A percentile compares a stretch with the other conserved stretches of the same genome.
These are phyloP conservation scores for Cinchona pubescens DNA, from an alignment of 257 asterid species.

Conservation along the genomic window DNA sequence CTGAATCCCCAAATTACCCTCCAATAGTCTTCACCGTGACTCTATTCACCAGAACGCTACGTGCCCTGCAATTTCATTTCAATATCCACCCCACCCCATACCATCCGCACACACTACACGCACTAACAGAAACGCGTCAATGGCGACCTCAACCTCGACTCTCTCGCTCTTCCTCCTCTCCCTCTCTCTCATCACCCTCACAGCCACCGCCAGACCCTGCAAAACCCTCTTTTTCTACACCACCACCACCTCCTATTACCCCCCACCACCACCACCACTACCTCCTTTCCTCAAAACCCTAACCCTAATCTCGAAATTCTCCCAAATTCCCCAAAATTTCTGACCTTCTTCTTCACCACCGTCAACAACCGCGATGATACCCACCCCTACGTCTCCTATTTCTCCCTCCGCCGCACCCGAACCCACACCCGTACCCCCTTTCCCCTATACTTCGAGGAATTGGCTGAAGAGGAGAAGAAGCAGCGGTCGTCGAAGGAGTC, in stretches of 20 bases:
- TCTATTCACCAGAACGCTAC: not conserved
- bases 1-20: no score
- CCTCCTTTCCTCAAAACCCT: conserved; percentile 35
- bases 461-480: not conserved
- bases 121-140: conserved; percentile 19
- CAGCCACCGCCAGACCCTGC: conserved; percentile 70
- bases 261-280: conserved; percentile 32
- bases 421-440: conserved; percentile 13
- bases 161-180: conserved; percentile 34
- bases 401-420: conserved; percentile 22
- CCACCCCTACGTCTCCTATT: not conserved
- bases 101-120: not conserved
- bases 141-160: conserved; percentile 41
- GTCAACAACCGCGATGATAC: not conserved
- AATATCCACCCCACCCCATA: not conserved
- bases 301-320: conserved; percentile 20
- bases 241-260: conserved; percentile 38
- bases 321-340: conserved; percentile 9
- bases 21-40: not conserved
- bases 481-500: conserved; percentile 12
- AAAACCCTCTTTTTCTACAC: conserved; percentile 56
- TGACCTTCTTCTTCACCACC: conserved; percentile 21
- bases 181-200: conserved; percentile 38
- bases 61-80: not conserved
- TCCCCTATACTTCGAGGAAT: not conserved